Evolutionary conservation across 768 basidiomycete species (phyloP).

Genomic region (Mycena indigotica): DNA sequence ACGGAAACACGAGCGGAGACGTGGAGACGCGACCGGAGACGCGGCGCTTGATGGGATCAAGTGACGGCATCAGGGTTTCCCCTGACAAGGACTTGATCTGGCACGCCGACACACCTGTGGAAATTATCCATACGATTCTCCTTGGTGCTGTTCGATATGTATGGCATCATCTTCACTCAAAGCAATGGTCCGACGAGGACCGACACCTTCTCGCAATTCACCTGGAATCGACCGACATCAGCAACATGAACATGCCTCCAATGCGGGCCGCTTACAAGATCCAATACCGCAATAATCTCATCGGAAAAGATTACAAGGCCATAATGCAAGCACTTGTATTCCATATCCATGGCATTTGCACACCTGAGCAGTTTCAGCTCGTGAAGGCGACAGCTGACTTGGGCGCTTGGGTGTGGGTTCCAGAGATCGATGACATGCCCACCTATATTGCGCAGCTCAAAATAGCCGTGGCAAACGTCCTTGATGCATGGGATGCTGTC

Average conservation of each 20-base stretch:
- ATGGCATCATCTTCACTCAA: constrained; percentile 34
- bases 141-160: constrained; percentile 42
- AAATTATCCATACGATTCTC: constrained; percentile 36
- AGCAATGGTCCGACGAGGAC: constrained; percentile 24
- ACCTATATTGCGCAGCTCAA: constrained; percentile 35
- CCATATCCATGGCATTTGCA: constrained; percentile 32
- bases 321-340: constrained; percentile 35
- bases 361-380: constrained; percentile 22
- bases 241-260: constrained; percentile 21
- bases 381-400: constrained; percentile 28
- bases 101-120: not conserved
- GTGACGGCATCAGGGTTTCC: no score
- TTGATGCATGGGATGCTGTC: constrained; percentile 35
- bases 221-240: constrained; percentile 28
- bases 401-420: constrained; percentile 35
- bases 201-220: constrained; percentile 28
- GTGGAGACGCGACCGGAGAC: no score
- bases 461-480: constrained; percentile 36
- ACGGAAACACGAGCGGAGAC: no score
- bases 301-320: constrained; percentile 40
- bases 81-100: no score
- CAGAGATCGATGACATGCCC: constrained; percentile 30
- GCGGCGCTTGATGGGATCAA: no score
- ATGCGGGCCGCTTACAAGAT: constrained; percentile 34
- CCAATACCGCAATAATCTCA: constrained; percentile 36